Conservation (phyloP, 2,329 filamentous ascomycete genomes). For the Exophiala dermatitidis region DNA sequence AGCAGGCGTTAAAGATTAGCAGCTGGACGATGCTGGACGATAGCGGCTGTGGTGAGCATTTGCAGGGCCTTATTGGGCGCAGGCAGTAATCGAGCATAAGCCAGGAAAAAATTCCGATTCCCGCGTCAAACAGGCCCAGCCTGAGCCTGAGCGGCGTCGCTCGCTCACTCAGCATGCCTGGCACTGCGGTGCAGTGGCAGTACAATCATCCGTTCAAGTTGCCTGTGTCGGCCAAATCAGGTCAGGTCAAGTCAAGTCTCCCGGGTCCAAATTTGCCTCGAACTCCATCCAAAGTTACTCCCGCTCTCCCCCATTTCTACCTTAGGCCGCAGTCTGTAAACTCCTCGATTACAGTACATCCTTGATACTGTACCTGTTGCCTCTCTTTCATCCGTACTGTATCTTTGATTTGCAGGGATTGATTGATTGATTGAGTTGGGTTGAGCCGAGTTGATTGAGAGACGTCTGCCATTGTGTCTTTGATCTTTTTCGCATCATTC, state of each 20-base stretch:
- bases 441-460: conserved; percentile 2
- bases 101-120: conserved; percentile 6
- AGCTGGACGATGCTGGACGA: too few species aligned
- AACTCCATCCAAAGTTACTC: conserved; percentile 26
- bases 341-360: conserved; percentile 10
- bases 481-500: conserved; percentile 22
- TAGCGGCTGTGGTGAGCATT: too few species aligned
- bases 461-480: conserved; percentile 14
- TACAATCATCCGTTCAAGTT: too few species aligned
- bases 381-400: conserved; percentile 31
- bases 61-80: not conserved
- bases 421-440: not conserved
- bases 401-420: conserved; percentile 26
- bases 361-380: conserved; percentile 17
- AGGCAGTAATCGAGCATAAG: not conserved
- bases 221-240: not conserved
- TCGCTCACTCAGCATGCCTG: too few species aligned
- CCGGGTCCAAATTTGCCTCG: conserved; percentile 10
- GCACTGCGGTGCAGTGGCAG: too few species aligned
- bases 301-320: conserved; percentile 20
- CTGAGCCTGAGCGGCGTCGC: too few species aligned
- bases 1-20: too few species aligned
- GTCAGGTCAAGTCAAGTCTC: not conserved
- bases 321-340: conserved; percentile 30
- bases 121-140: not conserved